Conservation (phyloP, 805 yeast species). For the Cyberlindnera nakhonratchasimensis region DNA sequence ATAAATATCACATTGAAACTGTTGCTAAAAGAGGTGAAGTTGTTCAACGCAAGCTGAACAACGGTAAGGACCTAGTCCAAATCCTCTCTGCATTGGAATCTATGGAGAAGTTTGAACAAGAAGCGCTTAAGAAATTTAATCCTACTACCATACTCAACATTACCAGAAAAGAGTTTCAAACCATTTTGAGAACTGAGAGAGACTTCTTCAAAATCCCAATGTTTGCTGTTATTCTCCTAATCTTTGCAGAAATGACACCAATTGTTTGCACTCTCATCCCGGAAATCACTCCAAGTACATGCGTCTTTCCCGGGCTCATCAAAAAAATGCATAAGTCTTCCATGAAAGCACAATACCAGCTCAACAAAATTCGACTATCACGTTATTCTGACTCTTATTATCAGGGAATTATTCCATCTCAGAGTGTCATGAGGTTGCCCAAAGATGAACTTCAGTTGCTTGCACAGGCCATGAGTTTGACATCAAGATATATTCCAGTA, state of each 20-base stretch:
- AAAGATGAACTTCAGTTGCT: conserved; percentile 35
- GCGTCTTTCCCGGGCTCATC: conserved; percentile 43
- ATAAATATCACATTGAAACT: conserved; percentile 28
- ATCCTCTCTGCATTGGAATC: conserved; percentile 35
- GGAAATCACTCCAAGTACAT: conserved; percentile 54
- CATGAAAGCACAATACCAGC: conserved; percentile 17
- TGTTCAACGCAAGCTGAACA: conserved; percentile 29
- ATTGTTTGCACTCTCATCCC: conserved; percentile 51
- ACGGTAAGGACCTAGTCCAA: conserved; percentile 36
- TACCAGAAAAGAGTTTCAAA: conserved; percentile 44
- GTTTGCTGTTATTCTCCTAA: conserved; percentile 44
- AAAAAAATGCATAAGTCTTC: conserved; percentile 32
- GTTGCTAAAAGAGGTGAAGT: conserved; percentile 19
- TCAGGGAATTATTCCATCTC: conserved; percentile 31
- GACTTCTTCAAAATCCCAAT: conserved; percentile 49
- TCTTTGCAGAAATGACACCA: conserved; percentile 56
- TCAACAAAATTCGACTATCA: conserved; percentile 16
- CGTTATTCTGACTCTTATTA: conserved; percentile 11
- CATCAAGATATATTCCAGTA: conserved; percentile 39
- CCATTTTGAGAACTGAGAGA: conserved; percentile 40
- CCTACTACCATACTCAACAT: conserved; percentile 33
- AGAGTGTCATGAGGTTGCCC: conserved; percentile 48
- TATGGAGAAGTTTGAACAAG: conserved; percentile 34
- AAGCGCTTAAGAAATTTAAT: conserved; percentile 28
- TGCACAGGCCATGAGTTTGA: conserved; percentile 36